phyloP scores from a whole-genome alignment of 495 filamentous ascomycete genomes.

The Neurospora cerealis region DNA sequence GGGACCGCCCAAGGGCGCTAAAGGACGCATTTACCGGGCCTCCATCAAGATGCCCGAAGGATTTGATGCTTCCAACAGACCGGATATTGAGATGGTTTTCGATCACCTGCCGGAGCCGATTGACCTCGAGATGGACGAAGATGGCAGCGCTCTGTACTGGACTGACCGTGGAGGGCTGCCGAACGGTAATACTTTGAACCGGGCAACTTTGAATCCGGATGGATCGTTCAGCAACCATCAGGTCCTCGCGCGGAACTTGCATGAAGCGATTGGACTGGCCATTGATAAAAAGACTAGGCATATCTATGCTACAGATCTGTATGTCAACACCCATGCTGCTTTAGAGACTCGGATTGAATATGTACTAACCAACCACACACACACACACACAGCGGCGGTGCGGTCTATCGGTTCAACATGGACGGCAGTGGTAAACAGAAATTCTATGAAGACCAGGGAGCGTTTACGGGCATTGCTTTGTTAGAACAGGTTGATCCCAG shows the following conservation, averaged over 20 bases:
- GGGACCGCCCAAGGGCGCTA: conserved; percentile 35
- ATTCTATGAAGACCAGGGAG: conserved; percentile 17
- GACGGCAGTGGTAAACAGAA: conserved; percentile 31
- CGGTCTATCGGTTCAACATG: conserved; percentile 35
- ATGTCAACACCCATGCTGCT: not conserved
- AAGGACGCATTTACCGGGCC: conserved; percentile 39
- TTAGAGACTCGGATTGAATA: not conserved
- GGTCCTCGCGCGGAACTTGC: conserved; percentile 27
- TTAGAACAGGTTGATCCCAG: conserved; percentile 1
- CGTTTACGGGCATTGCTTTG: conserved; percentile 17
- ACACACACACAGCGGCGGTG: conserved; percentile 21
- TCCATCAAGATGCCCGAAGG: conserved; percentile 22
- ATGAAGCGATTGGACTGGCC: conserved; percentile 42
- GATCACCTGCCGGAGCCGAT: conserved; percentile 43
- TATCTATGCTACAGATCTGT: conserved; percentile 37
- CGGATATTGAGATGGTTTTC: conserved; percentile 35
- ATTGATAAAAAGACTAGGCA: conserved; percentile 25
- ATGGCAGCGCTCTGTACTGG: conserved; percentile 37
- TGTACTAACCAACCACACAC: not conserved
- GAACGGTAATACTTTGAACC: conserved; percentile 37
- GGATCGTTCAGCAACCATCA: conserved; percentile 6
- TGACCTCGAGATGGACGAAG: conserved; percentile 40
- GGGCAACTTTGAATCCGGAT: conserved; percentile 8
- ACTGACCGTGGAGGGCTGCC: conserved; percentile 46
- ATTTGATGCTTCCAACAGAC: conserved; percentile 5